Conservation (phyloP, 805 yeast species). For the Nakazawaea populi region DNA sequence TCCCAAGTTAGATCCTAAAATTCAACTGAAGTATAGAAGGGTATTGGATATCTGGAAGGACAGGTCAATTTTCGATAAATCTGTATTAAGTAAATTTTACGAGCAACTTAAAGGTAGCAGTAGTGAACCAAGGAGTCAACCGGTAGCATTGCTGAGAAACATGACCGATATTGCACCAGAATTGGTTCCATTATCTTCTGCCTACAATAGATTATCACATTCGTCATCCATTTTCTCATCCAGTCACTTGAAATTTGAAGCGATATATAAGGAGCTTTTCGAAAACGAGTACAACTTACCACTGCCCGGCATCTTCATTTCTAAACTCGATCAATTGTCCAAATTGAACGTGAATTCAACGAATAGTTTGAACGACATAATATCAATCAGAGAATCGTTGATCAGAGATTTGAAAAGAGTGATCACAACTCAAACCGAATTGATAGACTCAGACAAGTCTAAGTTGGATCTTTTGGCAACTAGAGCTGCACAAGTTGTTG, state of each 20-base stretch:
- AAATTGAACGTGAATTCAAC: slow-evolving; percentile 12
- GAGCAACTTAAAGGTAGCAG: slow-evolving; percentile 5
- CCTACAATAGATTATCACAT: slow-evolving; percentile 18
- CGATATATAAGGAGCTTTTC: slow-evolving; percentile 19
- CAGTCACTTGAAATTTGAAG: slow-evolving; percentile 15
- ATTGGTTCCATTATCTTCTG: slow-evolving; percentile 17
- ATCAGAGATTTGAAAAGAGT: slow-evolving; percentile 21
- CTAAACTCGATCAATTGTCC: slow-evolving; percentile 16
- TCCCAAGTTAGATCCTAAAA: slow-evolving; percentile 23
- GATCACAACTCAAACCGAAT: slow-evolving; percentile 23
- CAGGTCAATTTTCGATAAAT: slow-evolving; percentile 35
- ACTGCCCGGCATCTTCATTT: slow-evolving; percentile 23
- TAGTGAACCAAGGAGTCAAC: background rate
- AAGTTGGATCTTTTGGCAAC: slow-evolving; percentile 16
- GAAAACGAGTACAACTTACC: slow-evolving; percentile 23
- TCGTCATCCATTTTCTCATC: slow-evolving; percentile 16
- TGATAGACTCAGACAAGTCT: slow-evolving; percentile 20
- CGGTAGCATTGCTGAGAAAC: background rate
- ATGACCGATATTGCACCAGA: slow-evolving; percentile 18
- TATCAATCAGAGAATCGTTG: slow-evolving; percentile 17
- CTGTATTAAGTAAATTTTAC: slow-evolving; percentile 15
- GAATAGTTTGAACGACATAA: slow-evolving; percentile 12
- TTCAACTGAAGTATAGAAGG: slow-evolving; percentile 38
- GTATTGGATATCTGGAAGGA: slow-evolving; percentile 55
- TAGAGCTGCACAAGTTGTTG: slow-evolving; percentile 14